A percentile compares a stretch with the other conserved stretches of the same genome.
Conservation (phyloP, 371 early-diverging fungal genomes). For the Mucor sp. region DNA sequence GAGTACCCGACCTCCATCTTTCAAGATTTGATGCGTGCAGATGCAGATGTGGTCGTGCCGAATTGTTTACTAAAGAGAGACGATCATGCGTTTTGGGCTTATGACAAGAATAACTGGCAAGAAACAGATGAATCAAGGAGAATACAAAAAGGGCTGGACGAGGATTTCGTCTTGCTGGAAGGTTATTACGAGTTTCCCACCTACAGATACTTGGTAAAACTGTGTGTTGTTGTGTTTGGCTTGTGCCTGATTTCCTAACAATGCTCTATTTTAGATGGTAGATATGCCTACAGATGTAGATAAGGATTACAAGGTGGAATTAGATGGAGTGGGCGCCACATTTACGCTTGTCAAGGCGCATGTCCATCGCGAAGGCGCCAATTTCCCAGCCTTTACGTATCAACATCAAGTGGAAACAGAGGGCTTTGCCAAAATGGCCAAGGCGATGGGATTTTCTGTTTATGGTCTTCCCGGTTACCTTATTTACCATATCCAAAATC, state of each 20-base stretch:
- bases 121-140: slow-evolving; percentile 61
- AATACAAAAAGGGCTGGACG: slow-evolving; percentile 52
- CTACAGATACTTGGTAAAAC: slow-evolving; percentile 34
- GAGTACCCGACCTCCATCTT: slow-evolving; percentile 56
- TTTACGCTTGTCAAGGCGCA: slow-evolving; percentile 62
- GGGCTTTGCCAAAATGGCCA: slow-evolving; percentile 76
- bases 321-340: slow-evolving; percentile 53
- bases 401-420: slow-evolving; percentile 70
- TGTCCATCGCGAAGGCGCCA: slow-evolving; percentile 69
- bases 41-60: slow-evolving; percentile 63
- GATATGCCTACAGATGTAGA: slow-evolving; percentile 48
- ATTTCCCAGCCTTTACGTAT: slow-evolving; percentile 45
- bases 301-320: slow-evolving; percentile 33
- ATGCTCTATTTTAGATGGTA: slow-evolving; percentile 29
- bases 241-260: background rate
- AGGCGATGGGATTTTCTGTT: slow-evolving; percentile 62
- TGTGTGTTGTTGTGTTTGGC: background rate
- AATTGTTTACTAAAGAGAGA: slow-evolving; percentile 57
- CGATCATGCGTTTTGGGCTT: slow-evolving; percentile 50
- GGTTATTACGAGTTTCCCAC: slow-evolving; percentile 52
- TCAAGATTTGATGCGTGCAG: slow-evolving; percentile 52
- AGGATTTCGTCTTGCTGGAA: slow-evolving; percentile 45
- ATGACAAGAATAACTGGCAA: slow-evolving; percentile 74
- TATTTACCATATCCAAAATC: slow-evolving; percentile 44
- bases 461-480: slow-evolving; percentile 63